Evolutionary conservation across 129 eudicot species (phyloP).

Genomic region (Pittosporum tobira): DNA sequence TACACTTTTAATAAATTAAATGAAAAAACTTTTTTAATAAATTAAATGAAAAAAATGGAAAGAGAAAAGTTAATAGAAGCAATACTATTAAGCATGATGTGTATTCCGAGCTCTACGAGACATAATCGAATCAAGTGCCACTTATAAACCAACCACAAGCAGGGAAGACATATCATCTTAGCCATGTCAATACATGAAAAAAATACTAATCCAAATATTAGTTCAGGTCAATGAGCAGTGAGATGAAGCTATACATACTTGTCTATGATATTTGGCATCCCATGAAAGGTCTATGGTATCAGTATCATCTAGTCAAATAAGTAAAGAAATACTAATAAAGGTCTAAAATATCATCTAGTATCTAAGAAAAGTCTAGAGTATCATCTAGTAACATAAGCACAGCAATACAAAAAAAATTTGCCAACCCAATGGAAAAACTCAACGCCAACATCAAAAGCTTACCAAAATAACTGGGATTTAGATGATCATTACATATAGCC

Average conservation of each 20-base stretch:
- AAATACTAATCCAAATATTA: not conserved
- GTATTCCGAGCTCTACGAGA: not conserved
- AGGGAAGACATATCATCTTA: not conserved
- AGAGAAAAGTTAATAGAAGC: too few relatives aligned
- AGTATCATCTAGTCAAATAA: not conserved
- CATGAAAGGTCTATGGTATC: not conserved
- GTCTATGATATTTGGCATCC: not conserved
- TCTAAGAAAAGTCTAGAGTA: not conserved
- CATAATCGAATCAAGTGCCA: conserved; percentile 3
- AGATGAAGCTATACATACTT: not conserved
- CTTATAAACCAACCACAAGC: not conserved
- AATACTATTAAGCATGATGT: not conserved
- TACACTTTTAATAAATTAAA: too few relatives aligned
- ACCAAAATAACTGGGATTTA: too few relatives aligned
- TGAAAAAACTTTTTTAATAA: too few relatives aligned
- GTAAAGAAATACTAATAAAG: not conserved
- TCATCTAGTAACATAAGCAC: not conserved
- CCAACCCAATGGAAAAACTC: not conserved
- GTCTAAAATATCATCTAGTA: not conserved
- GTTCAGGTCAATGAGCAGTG: not conserved
- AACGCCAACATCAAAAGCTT: too few relatives aligned
- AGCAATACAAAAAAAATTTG: not conserved
- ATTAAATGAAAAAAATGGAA: too few relatives aligned
- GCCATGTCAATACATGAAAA: not conserved
- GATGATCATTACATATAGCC: too few relatives aligned